Conservation (phyloP, 1,139 yeast genomes). For the Candida dubliniensis region DNA sequence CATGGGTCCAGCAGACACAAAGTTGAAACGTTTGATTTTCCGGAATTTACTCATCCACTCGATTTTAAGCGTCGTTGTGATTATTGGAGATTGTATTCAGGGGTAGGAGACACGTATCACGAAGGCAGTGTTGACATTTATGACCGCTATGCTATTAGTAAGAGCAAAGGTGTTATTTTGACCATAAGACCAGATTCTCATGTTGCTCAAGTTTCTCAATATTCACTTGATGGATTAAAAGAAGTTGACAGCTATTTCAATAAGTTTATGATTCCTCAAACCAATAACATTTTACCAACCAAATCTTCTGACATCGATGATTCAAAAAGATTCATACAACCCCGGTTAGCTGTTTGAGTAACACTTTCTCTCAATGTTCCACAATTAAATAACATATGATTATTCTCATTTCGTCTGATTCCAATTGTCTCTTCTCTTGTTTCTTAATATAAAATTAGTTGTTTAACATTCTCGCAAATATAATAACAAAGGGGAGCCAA, state of each 20-base stretch:
- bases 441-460: too few species aligned
- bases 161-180: slow-evolving; percentile 23
- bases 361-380: too few species aligned
- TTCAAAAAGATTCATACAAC: slow-evolving; percentile 2
- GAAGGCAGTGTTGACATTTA: slow-evolving; percentile 15
- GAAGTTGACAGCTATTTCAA: slow-evolving; percentile 22
- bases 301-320: slow-evolving; percentile 10
- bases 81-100: slow-evolving; percentile 28
- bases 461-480: too few species aligned
- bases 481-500: too few species aligned
- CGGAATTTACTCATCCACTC: slow-evolving; percentile 24
- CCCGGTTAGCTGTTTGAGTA: slow-evolving; percentile 3
- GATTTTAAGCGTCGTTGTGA: slow-evolving; percentile 26
- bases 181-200: slow-evolving; percentile 38
- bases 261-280: slow-evolving; percentile 22
- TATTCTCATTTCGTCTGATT: too few species aligned
- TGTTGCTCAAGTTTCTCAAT: slow-evolving; percentile 24
- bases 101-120: slow-evolving; percentile 17
- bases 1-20: slow-evolving; percentile 19
- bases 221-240: slow-evolving; percentile 18
- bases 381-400: too few species aligned
- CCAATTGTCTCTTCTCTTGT: too few species aligned
- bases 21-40: slow-evolving; percentile 26
- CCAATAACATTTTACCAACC: slow-evolving; percentile 9
- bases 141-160: slow-evolving; percentile 25